A percentile compares a stretch with the other conserved stretches of the same genome.
phyloP scores from a whole-genome alignment of 768 basidiomycete species.

The Collybia sordida region DNA sequence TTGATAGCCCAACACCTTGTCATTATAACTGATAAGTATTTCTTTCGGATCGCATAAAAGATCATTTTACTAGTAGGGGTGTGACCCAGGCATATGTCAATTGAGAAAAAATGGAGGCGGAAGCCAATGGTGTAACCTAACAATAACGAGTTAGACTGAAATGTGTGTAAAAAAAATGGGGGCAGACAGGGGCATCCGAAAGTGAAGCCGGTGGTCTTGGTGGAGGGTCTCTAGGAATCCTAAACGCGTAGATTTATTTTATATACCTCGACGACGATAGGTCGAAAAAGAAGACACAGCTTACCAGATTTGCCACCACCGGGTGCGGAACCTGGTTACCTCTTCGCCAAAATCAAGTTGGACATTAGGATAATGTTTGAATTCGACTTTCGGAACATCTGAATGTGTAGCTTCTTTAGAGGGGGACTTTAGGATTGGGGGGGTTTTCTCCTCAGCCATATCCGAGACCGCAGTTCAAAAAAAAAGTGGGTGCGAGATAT shows the following conservation, averaged over 20 bases:
- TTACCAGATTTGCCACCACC: slow-evolving; percentile 60
- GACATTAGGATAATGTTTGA: slow-evolving; percentile 18
- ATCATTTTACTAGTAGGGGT: slow-evolving; percentile 45
- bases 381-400: neutral
- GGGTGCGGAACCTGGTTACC: slow-evolving; percentile 37
- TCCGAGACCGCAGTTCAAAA: too few species aligned
- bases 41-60: neutral
- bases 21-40: neutral
- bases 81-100: slow-evolving; percentile 70
- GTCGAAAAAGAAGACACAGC: slow-evolving; percentile 2
- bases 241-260: slow-evolving; percentile 15
- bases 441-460: neutral
- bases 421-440: slow-evolving; percentile 1
- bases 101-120: slow-evolving; percentile 56
- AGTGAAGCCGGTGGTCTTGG: slow-evolving; percentile 54
- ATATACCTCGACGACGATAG: too few species aligned
- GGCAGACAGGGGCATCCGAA: slow-evolving; percentile 49
- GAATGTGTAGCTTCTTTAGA: slow-evolving; percentile 5
- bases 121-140: slow-evolving; percentile 55
- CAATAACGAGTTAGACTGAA: neutral
- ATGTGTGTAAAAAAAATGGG: neutral
- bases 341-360: slow-evolving; percentile 42
- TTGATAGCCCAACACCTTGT: slow-evolving; percentile 62
- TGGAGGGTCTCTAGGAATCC: slow-evolving; percentile 61
- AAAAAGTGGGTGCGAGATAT: too few species aligned